Percentiles rank a stretch among this genome's conserved stretches.
phyloP scores from a whole-genome alignment of 2,329 filamentous ascomycete species.

The Pseudodiploospora longispora region DNA sequence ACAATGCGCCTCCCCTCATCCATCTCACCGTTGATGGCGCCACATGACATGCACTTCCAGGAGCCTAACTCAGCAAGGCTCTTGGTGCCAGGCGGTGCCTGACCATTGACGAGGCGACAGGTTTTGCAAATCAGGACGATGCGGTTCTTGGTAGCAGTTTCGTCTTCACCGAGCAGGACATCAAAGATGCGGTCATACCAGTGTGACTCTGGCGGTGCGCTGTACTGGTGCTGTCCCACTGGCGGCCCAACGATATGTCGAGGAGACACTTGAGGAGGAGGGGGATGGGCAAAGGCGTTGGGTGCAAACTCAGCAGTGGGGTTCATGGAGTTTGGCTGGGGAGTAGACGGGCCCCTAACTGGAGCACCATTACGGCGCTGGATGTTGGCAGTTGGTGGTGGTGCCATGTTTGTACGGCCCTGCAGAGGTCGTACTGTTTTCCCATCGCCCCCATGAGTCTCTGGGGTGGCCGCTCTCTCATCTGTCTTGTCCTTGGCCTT shows the following conservation, averaged over 20 bases:
- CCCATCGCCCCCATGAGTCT: not conserved
- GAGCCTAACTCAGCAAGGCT: constrained; percentile 69
- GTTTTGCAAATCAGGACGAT: constrained; percentile 75
- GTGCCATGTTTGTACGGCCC: constrained; percentile 41
- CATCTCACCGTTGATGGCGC: constrained; percentile 70
- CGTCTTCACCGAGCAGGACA: constrained; percentile 86
- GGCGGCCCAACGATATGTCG: constrained; percentile 1
- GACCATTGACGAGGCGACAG: constrained; percentile 88
- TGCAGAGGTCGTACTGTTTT: constrained; percentile 6
- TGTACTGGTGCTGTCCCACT: constrained; percentile 1
- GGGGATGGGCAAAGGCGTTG: constrained; percentile 43
- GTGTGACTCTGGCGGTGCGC: constrained; percentile 39
- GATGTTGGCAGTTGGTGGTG: constrained; percentile 58
- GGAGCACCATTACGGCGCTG: constrained; percentile 30
- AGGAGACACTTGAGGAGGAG: constrained; percentile 10
- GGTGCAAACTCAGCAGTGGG: constrained; percentile 61
- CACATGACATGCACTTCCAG: constrained; percentile 87
- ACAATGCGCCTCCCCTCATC: constrained; percentile 69
- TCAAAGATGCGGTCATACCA: constrained; percentile 97
- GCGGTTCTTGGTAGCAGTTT: constrained; percentile 84
- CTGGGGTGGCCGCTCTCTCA: constrained; percentile 19
- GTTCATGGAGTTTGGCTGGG: constrained; percentile 22
- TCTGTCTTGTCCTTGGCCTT: constrained; percentile 2
- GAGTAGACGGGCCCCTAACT: constrained; percentile 3
- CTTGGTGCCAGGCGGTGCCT: constrained; percentile 81